These are phyloP conservation scores for Calonectria pauciramosa DNA, from an alignment of 2,329 filamentous ascomycete species.

Conservation along the genomic window DNA sequence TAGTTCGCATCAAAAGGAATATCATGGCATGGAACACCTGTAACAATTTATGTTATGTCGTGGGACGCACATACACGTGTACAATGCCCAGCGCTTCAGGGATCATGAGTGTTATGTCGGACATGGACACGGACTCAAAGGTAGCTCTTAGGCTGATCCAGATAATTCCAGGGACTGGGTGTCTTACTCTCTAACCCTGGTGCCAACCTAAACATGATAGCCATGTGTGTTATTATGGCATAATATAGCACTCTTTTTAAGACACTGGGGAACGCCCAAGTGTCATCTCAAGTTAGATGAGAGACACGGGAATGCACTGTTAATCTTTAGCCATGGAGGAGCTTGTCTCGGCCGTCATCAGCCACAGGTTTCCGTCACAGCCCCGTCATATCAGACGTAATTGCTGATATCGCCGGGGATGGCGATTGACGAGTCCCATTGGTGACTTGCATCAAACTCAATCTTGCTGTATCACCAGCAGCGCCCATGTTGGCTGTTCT, in stretches of 20 bases:
- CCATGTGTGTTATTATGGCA: neutral
- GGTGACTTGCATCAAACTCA: slow-evolving; percentile 19
- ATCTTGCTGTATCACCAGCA: slow-evolving; percentile 16
- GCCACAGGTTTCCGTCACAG: neutral
- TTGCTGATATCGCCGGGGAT: slow-evolving; percentile 14
- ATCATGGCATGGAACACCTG: slow-evolving; percentile 19
- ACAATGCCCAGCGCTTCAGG: slow-evolving; percentile 19
- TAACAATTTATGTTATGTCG: slow-evolving; percentile 9
- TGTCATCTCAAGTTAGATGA: neutral
- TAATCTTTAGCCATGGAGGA: neutral
- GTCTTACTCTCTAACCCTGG: slow-evolving; percentile 4
- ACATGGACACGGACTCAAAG: slow-evolving; percentile 19
- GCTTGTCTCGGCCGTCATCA: slow-evolving; percentile 3
- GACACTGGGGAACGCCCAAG: neutral
- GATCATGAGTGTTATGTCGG: slow-evolving; percentile 23
- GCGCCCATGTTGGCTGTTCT: neutral
- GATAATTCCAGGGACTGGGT: slow-evolving; percentile 6
- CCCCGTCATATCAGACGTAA: neutral
- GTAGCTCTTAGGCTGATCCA: neutral
- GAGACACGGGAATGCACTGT: slow-evolving; percentile 2
- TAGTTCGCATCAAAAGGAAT: slow-evolving; percentile 23
- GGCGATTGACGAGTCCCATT: slow-evolving; percentile 7
- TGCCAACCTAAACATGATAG: neutral
- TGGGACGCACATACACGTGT: slow-evolving; percentile 28
- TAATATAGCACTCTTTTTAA: neutral